Base-by-base conservation (phyloP, 2,329 filamentous ascomycete genomes). In the Colletotrichum lentis region DNA sequence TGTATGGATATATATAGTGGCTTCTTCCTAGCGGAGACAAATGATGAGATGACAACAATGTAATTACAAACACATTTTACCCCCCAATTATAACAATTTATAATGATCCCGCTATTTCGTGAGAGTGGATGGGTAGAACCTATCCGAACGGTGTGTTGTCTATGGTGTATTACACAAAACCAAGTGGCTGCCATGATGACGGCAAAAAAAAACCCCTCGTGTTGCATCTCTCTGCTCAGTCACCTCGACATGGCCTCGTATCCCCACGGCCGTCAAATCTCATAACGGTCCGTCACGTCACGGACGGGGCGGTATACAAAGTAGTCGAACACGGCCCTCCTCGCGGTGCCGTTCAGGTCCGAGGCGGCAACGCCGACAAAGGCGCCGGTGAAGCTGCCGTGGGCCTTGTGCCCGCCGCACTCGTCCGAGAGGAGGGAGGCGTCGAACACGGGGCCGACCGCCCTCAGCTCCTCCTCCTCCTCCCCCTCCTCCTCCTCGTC, bases 371-470 rank as follows among this genome's bases (percentile, higher is more conserved):
- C 76, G 0, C 85, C 85, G 0, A 87, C 82, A 77, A 88, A 88
- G 0, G 87, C 85, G 0, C 87, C 87, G 0, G 87, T 90, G 70
- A 90, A 90, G 74, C 87, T 90, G 1, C 87, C 87, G 70, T 89
- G 86, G 2, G 79, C 82, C 69, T 84, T 82, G 69, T 89, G 86
- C 0, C 87, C 87, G 11, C 87, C 87, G 65, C 87, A 90, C 77
- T 90, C 88, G 71, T 90, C 88, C 12, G 83, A 86, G 8, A 90
- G 68, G 16, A 89, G 84, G 7, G 85, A 86, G 0, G 87, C 87
- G 71, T 90, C 86, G 52, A 84, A 83, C 1, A 86, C 82, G 0
- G 84, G 84, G 0, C 87, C 87, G 56, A 89, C 79, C 69, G 81
- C 76, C 72, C 80, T 79, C 67, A 86, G 69, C 31, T 80, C 71